Evolutionary conservation across 192 early-diverging fungal genomes (phyloP), one percentile per base, ranked within the genome.

Genomic region (Spizellomyces punctatus): DNA sequence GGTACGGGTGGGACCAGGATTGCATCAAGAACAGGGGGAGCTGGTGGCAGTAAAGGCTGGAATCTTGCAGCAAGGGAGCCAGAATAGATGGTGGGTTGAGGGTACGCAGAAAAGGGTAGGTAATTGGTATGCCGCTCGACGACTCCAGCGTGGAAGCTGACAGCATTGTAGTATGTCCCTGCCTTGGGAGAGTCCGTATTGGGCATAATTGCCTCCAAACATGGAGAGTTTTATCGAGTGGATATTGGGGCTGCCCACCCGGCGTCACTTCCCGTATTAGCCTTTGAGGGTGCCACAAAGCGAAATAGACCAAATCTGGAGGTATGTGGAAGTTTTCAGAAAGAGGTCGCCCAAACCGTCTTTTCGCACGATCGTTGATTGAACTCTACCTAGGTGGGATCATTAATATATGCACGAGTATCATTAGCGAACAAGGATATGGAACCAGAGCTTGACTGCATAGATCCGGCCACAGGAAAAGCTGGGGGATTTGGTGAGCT

Each of bases 391-490:
- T 64, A 91, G 78, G 75, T 91, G 12, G 93, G 93, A 10, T 74
- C 88, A 17, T 73, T 94, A 8, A 86, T 99, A 4, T 99, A 95
- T 70, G 94, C 87, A 14, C 86, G 94, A 42, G 85, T 99, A 5
- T 73, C 84, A 8, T 76, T 95, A 45, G 96, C 98, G 41, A 93
- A 97, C 81, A 91, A 88, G 68, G 94, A 98, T 79, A 96, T 99
- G 94, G 96, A 99, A 49, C 93, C 98, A 9, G 98, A 99, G 69
- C 74, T 99, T 14, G 92, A 96, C 67, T 99, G 98, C 81, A 75
- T 90, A 52, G 94, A 94, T 71, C 89, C 91, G 9, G 76, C 86
- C 14, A 89, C 91, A 0, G 89, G 89, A 46, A 93, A 91, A 70
- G 86, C 93, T 0, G 94, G 94, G 68, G 96, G 95, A 8, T 98